These are phyloP conservation scores for Ophiocordyceps camponoti-saundersi DNA, from an alignment of 2,329 filamentous ascomycete genomes.

Conservation along the genomic window DNA sequence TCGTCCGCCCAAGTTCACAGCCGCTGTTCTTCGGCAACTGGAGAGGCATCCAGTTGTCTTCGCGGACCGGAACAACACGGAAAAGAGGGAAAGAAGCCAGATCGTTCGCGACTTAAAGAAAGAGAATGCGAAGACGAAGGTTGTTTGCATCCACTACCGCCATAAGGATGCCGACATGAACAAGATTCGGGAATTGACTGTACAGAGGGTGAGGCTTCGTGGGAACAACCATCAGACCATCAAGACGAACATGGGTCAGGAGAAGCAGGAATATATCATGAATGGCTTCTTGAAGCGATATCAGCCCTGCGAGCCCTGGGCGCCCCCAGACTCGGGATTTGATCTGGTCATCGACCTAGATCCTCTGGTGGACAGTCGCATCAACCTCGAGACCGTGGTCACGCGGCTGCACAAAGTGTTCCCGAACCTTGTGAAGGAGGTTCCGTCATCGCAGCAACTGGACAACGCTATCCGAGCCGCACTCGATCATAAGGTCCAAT, in stretches of 20 bases:
- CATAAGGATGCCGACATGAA: slow-evolving; percentile 65
- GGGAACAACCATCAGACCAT: slow-evolving; percentile 98
- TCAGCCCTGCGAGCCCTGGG: slow-evolving; percentile 52
- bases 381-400: slow-evolving; percentile 72
- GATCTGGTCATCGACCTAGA: slow-evolving; percentile 76
- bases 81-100: slow-evolving; percentile 73
- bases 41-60: slow-evolving; percentile 55
- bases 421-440: slow-evolving; percentile 53
- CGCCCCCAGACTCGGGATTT: slow-evolving; percentile 63
- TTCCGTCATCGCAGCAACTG: slow-evolving; percentile 58
- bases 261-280: slow-evolving; percentile 81
- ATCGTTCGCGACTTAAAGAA: slow-evolving; percentile 62
- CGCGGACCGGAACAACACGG: slow-evolving; percentile 89
- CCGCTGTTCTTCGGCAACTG: slow-evolving; percentile 49
- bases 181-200: slow-evolving; percentile 57
- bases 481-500: slow-evolving; percentile 45
- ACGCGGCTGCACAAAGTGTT: slow-evolving; percentile 56
- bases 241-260: slow-evolving; percentile 56
- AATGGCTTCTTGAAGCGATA: slow-evolving; percentile 82
- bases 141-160: slow-evolving; percentile 78
- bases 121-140: slow-evolving; percentile 44
- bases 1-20: slow-evolving; percentile 63
- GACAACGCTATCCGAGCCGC: slow-evolving; percentile 65
- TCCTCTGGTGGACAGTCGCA: slow-evolving; percentile 56
- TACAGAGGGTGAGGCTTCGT: slow-evolving; percentile 61